Conservation (phyloP, 2,329 filamentous ascomycete species). For the Paracoccidioides brasiliensis region DNA sequence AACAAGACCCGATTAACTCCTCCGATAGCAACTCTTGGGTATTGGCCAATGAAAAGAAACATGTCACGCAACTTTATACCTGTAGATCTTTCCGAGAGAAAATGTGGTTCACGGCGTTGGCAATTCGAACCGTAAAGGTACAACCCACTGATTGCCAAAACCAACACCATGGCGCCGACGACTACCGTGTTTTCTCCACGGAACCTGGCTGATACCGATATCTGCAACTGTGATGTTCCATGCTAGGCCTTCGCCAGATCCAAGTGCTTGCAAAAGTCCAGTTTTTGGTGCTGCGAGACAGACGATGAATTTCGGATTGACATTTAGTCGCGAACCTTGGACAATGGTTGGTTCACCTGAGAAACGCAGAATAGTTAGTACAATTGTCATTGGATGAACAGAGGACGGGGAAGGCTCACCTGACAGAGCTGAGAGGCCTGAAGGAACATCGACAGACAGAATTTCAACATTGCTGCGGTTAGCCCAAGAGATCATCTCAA, state of each 20-base stretch:
- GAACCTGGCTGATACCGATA: conserved; percentile 67
- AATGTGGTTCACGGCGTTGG: conserved; percentile 12
- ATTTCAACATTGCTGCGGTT: conserved; percentile 76
- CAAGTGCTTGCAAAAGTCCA: conserved; percentile 66
- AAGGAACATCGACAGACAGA: conserved; percentile 80
- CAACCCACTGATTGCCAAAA: conserved; percentile 77
- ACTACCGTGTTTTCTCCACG: conserved; percentile 74
- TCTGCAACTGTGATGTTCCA: conserved; percentile 81
- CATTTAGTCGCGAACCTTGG: conserved; percentile 66
- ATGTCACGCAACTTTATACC: neutral
- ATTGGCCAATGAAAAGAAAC: neutral
- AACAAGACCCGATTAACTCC: neutral
- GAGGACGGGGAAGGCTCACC: conserved; percentile 44
- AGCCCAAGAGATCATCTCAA: conserved; percentile 85
- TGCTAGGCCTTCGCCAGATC: conserved; percentile 40
- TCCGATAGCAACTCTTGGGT: neutral
- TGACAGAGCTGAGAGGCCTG: conserved; percentile 68
- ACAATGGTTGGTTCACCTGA: conserved; percentile 41
- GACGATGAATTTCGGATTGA: conserved; percentile 71
- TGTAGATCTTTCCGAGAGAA: neutral
- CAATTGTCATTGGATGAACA: neutral
- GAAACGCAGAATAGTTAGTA: neutral
- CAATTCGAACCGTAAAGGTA: conserved; percentile 46
- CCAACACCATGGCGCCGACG: conserved; percentile 72
- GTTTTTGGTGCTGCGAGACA: conserved; percentile 77